These are phyloP conservation scores for Crucibulum laeve DNA, from an alignment of 768 basidiomycete species.

Conservation along the genomic window DNA sequence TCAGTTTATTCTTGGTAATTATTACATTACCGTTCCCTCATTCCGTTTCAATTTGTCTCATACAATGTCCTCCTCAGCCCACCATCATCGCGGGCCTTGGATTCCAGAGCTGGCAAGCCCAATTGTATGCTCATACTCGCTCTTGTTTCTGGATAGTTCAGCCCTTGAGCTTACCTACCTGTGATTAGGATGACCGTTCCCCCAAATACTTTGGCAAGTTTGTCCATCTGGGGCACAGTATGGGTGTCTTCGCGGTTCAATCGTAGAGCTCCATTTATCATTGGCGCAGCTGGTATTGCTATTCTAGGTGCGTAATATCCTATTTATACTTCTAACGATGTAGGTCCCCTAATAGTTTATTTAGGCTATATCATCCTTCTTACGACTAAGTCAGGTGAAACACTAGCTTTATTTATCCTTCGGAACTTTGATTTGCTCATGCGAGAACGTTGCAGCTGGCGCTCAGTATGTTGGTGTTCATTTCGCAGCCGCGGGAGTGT, in stretches of 20 bases:
- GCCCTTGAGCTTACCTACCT: no score
- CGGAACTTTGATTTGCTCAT: background rate
- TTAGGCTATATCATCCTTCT: slow-evolving; percentile 56
- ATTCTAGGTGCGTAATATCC: slow-evolving; percentile 38
- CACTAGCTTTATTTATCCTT: background rate
- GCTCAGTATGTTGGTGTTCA: slow-evolving; percentile 56
- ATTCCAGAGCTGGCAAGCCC: slow-evolving; percentile 56
- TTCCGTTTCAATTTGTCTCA: background rate
- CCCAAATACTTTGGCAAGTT: slow-evolving; percentile 47
- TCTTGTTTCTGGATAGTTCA: no score
- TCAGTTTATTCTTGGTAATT: slow-evolving; percentile 54
- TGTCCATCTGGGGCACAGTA: slow-evolving; percentile 46
- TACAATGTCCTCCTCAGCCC: slow-evolving; percentile 30
- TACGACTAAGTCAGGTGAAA: slow-evolving; percentile 37
- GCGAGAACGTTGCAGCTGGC: slow-evolving; percentile 27
- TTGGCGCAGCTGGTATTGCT: slow-evolving; percentile 40
- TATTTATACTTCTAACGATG: background rate
- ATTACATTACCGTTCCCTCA: background rate
- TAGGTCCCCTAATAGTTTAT: background rate
- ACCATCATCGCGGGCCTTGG: slow-evolving; percentile 58
- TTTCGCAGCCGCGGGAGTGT: slow-evolving; percentile 52
- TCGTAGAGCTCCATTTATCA: slow-evolving; percentile 48
- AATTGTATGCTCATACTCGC: slow-evolving; percentile 33
- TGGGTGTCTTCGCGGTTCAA: slow-evolving; percentile 47
- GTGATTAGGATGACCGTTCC: slow-evolving; percentile 55